Percentiles rank a stretch among this genome's conserved stretches.
phyloP scores from a whole-genome alignment of 2,329 filamentous ascomycete genomes.

The Alternaria dauci region DNA sequence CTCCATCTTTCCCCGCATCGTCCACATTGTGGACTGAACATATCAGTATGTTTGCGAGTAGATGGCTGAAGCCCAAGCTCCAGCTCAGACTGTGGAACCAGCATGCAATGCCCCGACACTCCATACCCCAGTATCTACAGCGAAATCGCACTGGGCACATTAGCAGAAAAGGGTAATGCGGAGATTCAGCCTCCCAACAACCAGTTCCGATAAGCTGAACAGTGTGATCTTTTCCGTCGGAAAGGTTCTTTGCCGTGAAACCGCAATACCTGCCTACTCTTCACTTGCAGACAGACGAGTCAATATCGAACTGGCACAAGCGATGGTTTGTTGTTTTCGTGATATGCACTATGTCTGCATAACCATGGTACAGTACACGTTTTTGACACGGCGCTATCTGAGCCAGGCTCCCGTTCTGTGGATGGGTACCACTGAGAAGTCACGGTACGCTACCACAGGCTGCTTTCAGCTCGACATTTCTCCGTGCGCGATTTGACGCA shows the following conservation, averaged over 20 bases:
- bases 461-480: background rate
- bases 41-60: background rate
- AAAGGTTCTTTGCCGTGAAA: background rate
- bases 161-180: background rate
- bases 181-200: background rate
- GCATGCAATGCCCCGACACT: background rate
- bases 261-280: background rate
- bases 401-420: background rate
- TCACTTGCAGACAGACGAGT: background rate
- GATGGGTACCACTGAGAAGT: background rate
- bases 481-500: background rate
- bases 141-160: background rate
- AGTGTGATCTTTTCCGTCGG: background rate
- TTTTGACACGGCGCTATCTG: background rate
- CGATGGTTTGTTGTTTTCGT: background rate
- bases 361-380: background rate
- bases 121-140: background rate
- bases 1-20: conserved; percentile 6
- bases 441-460: background rate
- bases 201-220: background rate
- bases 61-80: background rate
- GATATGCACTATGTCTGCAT: background rate
- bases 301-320: background rate
- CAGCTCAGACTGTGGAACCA: background rate
- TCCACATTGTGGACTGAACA: background rate